Conservation (phyloP, 495 filamentous ascomycete genomes). For the Penicillium parvum region DNA sequence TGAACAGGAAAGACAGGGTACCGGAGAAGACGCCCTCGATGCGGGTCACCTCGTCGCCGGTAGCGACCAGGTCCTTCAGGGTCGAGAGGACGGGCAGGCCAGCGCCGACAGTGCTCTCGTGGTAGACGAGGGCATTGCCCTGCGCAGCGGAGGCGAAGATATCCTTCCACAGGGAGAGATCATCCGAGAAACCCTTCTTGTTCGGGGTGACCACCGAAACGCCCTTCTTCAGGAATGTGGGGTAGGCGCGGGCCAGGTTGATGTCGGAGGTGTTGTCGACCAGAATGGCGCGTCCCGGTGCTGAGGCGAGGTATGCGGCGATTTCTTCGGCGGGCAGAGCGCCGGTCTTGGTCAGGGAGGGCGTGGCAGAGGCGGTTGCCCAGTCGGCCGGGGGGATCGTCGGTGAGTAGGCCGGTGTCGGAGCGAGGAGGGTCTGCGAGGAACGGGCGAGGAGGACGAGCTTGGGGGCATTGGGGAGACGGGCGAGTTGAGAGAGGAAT, state of each 20-base stretch:
- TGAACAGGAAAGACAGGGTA: slow-evolving; percentile 95
- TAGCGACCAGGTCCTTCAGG: slow-evolving; percentile 77
- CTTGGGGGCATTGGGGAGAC: slow-evolving; percentile 57
- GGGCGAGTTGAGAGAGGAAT: slow-evolving; percentile 78
- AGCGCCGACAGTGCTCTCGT: slow-evolving; percentile 86
- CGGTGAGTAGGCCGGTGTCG: slow-evolving; percentile 35
- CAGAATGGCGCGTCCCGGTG: slow-evolving; percentile 67
- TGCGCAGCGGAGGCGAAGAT: slow-evolving; percentile 63
- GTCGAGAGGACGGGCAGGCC: slow-evolving; percentile 88
- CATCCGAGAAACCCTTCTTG: slow-evolving; percentile 88
- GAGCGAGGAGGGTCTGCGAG: slow-evolving; percentile 65
- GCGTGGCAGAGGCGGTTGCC: slow-evolving; percentile 48
- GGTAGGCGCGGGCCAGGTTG: slow-evolving; percentile 71
- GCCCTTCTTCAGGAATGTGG: slow-evolving; percentile 66
- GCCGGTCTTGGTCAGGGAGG: slow-evolving; percentile 44
- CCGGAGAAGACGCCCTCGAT: slow-evolving; percentile 96
- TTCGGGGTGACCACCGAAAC: slow-evolving; percentile 90
- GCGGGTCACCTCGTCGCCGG: slow-evolving; percentile 75
- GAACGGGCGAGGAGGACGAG: slow-evolving; percentile 78
- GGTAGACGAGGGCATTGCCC: slow-evolving; percentile 72
- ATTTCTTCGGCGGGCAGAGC: slow-evolving; percentile 58
- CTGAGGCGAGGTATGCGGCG: slow-evolving; percentile 60
- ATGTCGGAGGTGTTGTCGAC: slow-evolving; percentile 91
- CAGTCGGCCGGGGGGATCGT: slow-evolving; percentile 50
- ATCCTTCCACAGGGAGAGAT: slow-evolving; percentile 68